phyloP scores from a whole-genome alignment of 1,139 yeast species.

The Wickerhamomyces sp. region DNA sequence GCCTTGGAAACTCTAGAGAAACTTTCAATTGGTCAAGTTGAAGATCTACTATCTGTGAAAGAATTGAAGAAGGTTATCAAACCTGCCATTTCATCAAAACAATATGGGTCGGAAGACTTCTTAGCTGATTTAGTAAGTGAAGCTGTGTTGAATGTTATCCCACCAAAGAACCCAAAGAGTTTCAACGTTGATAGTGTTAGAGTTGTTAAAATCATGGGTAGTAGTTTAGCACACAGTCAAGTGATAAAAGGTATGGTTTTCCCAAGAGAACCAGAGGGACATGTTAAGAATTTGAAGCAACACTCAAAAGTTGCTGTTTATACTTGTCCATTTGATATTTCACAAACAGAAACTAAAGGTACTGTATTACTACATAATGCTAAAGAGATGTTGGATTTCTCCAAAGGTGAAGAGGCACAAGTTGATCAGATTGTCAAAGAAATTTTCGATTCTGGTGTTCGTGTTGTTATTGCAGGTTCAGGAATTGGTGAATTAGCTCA shows the following conservation, averaged over 20 bases:
- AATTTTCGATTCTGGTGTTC: constrained; percentile 77
- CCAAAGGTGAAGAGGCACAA: constrained; percentile 95
- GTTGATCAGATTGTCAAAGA: constrained; percentile 84
- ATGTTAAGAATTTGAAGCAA: constrained; percentile 53
- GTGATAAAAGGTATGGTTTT: constrained; percentile 98
- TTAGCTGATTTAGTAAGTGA: constrained; percentile 79
- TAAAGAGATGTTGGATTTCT: constrained; percentile 91
- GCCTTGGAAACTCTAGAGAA: constrained; percentile 65
- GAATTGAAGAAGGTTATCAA: constrained; percentile 71
- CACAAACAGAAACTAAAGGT: constrained; percentile 95
- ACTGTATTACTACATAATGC: constrained; percentile 95
- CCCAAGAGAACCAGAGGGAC: constrained; percentile 95
- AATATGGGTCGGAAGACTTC: constrained; percentile 80
- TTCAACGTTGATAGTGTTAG: constrained; percentile 92
- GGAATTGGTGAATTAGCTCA: constrained; percentile 89
- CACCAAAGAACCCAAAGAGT: constrained; percentile 38
- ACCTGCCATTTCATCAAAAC: constrained; percentile 91
- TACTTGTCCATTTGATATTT: constrained; percentile 91
- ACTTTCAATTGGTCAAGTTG: constrained; percentile 59
- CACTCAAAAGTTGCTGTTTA: constrained; percentile 86
- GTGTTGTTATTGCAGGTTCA: constrained; percentile 89
- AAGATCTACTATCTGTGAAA: constrained; percentile 46
- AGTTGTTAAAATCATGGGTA: constrained; percentile 95
- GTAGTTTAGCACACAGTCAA: constrained; percentile 64
- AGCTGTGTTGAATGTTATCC: constrained; percentile 77